phyloP scores from a whole-genome alignment of 73 alveolate genomes.

The Symbiodinium natans region DNA sequence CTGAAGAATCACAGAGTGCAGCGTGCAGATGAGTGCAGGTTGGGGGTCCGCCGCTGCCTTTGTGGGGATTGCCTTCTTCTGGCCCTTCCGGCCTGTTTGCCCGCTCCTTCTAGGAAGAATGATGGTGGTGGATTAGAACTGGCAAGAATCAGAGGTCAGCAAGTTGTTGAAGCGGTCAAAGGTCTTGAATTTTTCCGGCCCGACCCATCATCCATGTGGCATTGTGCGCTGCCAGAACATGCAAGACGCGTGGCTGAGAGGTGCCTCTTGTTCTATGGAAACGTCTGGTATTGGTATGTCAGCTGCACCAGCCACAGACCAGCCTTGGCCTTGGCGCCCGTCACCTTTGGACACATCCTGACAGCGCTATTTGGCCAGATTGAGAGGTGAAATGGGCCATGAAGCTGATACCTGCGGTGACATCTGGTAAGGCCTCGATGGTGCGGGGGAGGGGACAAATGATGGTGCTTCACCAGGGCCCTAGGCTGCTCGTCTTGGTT shows the following conservation, averaged over 20 bases:
- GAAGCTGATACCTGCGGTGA: not conserved
- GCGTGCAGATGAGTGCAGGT: no score
- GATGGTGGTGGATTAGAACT: not conserved
- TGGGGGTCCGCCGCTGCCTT: conserved; percentile 51
- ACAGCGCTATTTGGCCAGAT: no score
- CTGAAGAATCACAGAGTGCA: no score
- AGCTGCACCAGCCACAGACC: conserved; percentile 43
- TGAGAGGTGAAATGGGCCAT: not conserved
- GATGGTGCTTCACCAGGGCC: no score
- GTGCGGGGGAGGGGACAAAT: not conserved
- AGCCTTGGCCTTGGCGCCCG: conserved; percentile 27
- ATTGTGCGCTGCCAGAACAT: no score
- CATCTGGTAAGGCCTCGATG: not conserved
- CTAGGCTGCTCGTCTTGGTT: not conserved
- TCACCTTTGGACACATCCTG: no score
- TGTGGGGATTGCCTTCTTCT: conserved; percentile 52
- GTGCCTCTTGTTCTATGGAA: conserved; percentile 5
- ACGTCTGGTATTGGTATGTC: conserved; percentile 53
- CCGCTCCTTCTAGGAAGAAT: not conserved
- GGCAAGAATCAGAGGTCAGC: not conserved
- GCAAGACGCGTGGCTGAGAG: no score
- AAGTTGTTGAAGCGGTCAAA: no score
- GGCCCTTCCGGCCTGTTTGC: conserved; percentile 25
- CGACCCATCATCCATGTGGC: no score
- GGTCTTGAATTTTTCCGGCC: no score